phyloP scores from a whole-genome alignment of 169 alveolate species.

The Theileria parva region DNA sequence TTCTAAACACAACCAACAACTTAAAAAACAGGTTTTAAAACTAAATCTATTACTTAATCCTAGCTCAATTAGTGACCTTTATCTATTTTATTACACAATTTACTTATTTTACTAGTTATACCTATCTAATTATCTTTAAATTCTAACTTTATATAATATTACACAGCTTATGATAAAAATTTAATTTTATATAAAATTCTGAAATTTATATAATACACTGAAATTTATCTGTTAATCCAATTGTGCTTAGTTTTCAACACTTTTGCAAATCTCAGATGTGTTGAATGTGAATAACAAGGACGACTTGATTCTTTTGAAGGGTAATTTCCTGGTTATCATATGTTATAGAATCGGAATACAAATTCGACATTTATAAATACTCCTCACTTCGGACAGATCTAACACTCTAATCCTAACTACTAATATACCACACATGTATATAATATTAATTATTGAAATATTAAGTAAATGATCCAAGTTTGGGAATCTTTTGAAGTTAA shows the following conservation, averaged over 20 bases:
- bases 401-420: neutral
- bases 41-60: too few species aligned
- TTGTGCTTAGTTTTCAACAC: conserved; percentile 11
- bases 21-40: conserved; percentile 18
- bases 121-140: too few species aligned
- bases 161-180: too few species aligned
- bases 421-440: neutral
- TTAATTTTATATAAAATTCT: neutral
- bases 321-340: conserved; percentile 1
- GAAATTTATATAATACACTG: neutral
- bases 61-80: too few species aligned
- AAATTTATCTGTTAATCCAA: too few species aligned
- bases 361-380: conserved; percentile 11
- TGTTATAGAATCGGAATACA: conserved; percentile 1
- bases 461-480: conserved; percentile 1
- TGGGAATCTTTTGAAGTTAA: neutral
- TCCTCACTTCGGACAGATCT: conserved; percentile 14
- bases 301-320: conserved; percentile 35
- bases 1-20: conserved; percentile 44
- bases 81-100: too few species aligned
- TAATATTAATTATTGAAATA: neutral
- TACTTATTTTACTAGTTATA: too few species aligned
- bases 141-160: too few species aligned
- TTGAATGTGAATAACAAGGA: conserved; percentile 41
- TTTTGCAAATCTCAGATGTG: conserved; percentile 44